phyloP scores from a whole-genome alignment of 2,329 filamentous ascomycete species.

The Hypoxylon sp. region DNA sequence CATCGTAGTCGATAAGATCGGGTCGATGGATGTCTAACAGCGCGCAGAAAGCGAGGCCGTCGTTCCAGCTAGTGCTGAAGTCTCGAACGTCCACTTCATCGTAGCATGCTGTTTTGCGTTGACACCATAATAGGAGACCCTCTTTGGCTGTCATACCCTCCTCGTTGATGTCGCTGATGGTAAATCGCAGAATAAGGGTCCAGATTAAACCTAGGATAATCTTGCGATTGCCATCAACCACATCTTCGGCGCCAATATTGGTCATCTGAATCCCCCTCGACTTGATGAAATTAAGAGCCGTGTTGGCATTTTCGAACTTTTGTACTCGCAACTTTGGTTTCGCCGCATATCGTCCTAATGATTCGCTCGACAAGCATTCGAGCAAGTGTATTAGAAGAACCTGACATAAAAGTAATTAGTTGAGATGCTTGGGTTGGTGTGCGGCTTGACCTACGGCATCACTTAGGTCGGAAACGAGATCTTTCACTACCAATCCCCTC shows the following conservation, averaged over 20 bases:
- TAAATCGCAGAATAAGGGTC: conserved; percentile 98
- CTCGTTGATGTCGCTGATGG: conserved; percentile 98
- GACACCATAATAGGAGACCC: conserved; percentile 94
- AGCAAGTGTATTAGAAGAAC: conserved; percentile 96
- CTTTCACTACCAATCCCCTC: conserved; percentile 83
- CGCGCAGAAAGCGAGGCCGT: conserved; percentile 96
- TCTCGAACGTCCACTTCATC: conserved; percentile 96
- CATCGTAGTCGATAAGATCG: conserved; percentile 96
- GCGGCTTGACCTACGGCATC: conserved; percentile 80
- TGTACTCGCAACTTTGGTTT: conserved; percentile 97
- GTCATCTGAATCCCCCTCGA: conserved; percentile 94
- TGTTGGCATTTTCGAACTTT: conserved; percentile 97
- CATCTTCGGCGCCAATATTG: conserved; percentile 98
- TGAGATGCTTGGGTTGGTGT: not conserved
- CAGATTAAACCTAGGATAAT: conserved; percentile 98
- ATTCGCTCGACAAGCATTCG: conserved; percentile 94
- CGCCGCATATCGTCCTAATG: conserved; percentile 94
- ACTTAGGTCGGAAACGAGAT: conserved; percentile 89
- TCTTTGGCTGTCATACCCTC: conserved; percentile 99
- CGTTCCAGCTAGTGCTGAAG: conserved; percentile 97
- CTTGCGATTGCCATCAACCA: conserved; percentile 97
- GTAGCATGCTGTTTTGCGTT: conserved; percentile 98
- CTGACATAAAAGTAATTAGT: conserved; percentile 61
- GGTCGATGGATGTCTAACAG: conserved; percentile 96
- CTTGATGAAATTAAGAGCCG: conserved; percentile 93